These are phyloP conservation scores for Acacia crassicarpa DNA, from an alignment of 306 rosid species.

Conservation along the genomic window DNA sequence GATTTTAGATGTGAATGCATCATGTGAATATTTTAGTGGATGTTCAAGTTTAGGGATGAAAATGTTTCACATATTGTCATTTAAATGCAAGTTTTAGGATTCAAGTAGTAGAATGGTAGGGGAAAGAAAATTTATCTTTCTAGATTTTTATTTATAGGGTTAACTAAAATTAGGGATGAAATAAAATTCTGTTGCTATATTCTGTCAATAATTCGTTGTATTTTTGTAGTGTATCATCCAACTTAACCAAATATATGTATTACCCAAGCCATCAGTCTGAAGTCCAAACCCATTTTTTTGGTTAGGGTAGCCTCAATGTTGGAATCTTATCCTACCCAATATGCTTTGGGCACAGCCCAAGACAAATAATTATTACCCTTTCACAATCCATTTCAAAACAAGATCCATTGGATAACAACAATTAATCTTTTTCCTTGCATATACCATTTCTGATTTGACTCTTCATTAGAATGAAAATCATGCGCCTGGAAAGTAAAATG, in stretches of 20 bases:
- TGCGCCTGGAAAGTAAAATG: neutral
- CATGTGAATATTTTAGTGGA: neutral
- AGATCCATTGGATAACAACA: neutral
- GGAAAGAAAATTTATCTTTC: neutral
- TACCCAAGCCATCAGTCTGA: neutral
- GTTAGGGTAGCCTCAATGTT: neutral
- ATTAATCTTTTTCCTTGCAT: neutral
- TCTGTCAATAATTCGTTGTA: too few relatives aligned
- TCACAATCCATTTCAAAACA: neutral
- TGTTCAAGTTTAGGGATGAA: neutral
- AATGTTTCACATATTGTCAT: neutral
- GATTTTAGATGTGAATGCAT: neutral
- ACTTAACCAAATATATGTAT: neutral
- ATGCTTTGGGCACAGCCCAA: neutral
- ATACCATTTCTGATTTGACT: neutral
- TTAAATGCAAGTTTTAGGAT: neutral
- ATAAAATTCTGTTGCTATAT: too few relatives aligned
- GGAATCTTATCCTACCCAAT: neutral
- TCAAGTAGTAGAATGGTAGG: neutral
- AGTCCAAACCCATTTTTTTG: neutral
- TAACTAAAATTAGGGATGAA: neutral
- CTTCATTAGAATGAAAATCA: neutral
- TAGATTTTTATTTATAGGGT: neutral
- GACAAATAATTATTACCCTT: neutral
- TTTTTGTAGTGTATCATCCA: neutral